Percentiles rank a stretch among this genome's conserved stretches.
These are phyloP conservation scores for Psilocybe azurescens DNA, from an alignment of 768 basidiomycete genomes.

Conservation along the genomic window DNA sequence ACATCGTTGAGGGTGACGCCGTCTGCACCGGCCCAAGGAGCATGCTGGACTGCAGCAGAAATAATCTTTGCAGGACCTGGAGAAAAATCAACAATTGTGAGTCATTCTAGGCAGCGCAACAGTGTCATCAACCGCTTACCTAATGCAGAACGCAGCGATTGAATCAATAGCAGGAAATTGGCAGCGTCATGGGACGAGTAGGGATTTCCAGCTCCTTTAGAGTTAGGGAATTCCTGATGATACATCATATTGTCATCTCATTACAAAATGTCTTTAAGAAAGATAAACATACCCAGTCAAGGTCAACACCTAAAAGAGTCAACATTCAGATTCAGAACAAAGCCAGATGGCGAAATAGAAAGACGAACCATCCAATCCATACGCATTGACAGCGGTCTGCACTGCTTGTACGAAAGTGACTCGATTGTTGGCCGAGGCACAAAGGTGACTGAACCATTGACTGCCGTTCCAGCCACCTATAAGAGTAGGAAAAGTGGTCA, in stretches of 20 bases:
- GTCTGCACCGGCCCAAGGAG: conserved; percentile 66
- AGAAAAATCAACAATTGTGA: background rate
- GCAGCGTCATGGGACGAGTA: conserved; percentile 59
- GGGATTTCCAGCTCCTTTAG: conserved; percentile 62
- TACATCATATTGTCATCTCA: background rate
- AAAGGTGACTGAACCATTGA: conserved; percentile 62
- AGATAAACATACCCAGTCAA: conserved; percentile 57
- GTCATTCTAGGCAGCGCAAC: background rate
- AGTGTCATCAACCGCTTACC: conserved; percentile 34
- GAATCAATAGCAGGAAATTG: conserved; percentile 66
- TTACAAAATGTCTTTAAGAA: background rate
- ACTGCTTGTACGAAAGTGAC: conserved; percentile 58
- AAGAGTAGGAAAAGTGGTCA: background rate
- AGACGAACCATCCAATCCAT: conserved; percentile 61
- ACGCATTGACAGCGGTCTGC: conserved; percentile 54
- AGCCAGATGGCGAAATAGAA: conserved; percentile 26
- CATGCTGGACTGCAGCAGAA: conserved; percentile 69
- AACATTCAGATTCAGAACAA: background rate
- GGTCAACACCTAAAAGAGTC: conserved; percentile 36
- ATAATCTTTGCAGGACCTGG: conserved; percentile 60
- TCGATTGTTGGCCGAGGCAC: conserved; percentile 48
- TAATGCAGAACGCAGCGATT: conserved; percentile 56
- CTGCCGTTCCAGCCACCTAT: conserved; percentile 70
- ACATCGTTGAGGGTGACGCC: conserved; percentile 67
- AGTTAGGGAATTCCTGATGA: conserved; percentile 72